A percentile compares a stretch with the other conserved stretches of the same genome.
Evolutionary conservation across 306 rosid genomes (phyloP).

Genomic region (Geum urbanum): DNA sequence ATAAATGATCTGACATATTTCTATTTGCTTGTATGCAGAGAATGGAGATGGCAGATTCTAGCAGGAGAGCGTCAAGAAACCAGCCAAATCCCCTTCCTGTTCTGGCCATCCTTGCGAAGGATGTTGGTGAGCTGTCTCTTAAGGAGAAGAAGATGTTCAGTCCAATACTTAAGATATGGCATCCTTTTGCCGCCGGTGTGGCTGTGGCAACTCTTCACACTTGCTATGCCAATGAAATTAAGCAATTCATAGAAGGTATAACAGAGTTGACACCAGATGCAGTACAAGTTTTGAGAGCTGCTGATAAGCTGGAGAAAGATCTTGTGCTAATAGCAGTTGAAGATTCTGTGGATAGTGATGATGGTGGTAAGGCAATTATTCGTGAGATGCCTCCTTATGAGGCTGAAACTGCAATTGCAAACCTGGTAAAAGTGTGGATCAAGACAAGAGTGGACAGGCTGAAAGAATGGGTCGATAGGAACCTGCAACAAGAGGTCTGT

Average conservation of each 20-base stretch:
- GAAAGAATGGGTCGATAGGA: constrained; percentile 94
- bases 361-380: constrained; percentile 96
- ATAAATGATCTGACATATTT: constrained; percentile 31
- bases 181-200: constrained; percentile 91
- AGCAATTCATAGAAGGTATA: constrained; percentile 78
- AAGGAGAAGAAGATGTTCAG: constrained; percentile 83
- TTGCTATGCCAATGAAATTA: constrained; percentile 87
- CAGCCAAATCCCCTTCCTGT: constrained; percentile 85
- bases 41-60: constrained; percentile 96
- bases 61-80: constrained; percentile 91
- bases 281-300: constrained; percentile 84
- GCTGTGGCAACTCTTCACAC: constrained; percentile 96
- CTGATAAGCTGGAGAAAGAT: constrained; percentile 96
- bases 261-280: constrained; percentile 94
- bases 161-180: constrained; percentile 92
- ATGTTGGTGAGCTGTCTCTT: constrained; percentile 78
- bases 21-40: constrained; percentile 43
- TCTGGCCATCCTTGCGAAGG: constrained; percentile 91
- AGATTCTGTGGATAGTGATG: constrained; percentile 95
- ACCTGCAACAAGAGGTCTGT: constrained; percentile 94
- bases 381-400: constrained; percentile 99
- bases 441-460: constrained; percentile 79
- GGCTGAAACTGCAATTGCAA: constrained; percentile 89
- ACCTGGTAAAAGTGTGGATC: constrained; percentile 88
- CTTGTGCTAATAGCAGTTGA: constrained; percentile 92